Evolutionary conservation across 352 stramenopile species (phyloP).

Genomic region (Aphanomyces cochlioides): DNA sequence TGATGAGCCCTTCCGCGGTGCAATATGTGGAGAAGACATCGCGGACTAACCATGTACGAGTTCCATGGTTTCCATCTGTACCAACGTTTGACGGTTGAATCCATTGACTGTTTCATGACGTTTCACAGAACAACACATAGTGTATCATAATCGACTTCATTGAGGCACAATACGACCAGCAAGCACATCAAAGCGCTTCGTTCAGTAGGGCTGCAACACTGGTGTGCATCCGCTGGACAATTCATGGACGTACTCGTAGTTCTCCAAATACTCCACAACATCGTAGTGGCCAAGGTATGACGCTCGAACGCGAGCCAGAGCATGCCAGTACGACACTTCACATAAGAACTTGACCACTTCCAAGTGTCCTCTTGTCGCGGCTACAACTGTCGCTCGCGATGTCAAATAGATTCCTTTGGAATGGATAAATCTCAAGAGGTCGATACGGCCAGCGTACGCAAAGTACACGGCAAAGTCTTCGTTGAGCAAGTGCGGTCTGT

Average conservation of each 20-base stretch:
- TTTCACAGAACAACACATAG: too few species aligned
- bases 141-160: too few species aligned
- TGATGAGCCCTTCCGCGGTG: not conserved
- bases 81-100: not conserved
- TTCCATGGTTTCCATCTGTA: not conserved
- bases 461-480: conserved; percentile 20
- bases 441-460: conserved; percentile 8
- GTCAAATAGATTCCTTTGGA: conserved; percentile 5
- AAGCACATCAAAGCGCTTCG: not conserved
- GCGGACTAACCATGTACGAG: too few species aligned
- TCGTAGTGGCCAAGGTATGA: conserved; percentile 9
- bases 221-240: not conserved
- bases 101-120: not conserved
- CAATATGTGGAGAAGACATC: not conserved
- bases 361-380: conserved; percentile 4
- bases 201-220: conserved; percentile 6
- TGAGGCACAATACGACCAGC: too few species aligned
- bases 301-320: conserved; percentile 3
- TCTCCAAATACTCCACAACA: conserved; percentile 21
- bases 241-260: conserved; percentile 18
- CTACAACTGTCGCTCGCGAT: not conserved
- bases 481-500: conserved; percentile 11
- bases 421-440: conserved; percentile 1
- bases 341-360: conserved; percentile 13
- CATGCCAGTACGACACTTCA: conserved; percentile 16